Percentiles rank a stretch among this genome's conserved stretches.
Evolutionary conservation across 2,329 filamentous ascomycete genomes (phyloP).

Genomic region (Nemania serpens): DNA sequence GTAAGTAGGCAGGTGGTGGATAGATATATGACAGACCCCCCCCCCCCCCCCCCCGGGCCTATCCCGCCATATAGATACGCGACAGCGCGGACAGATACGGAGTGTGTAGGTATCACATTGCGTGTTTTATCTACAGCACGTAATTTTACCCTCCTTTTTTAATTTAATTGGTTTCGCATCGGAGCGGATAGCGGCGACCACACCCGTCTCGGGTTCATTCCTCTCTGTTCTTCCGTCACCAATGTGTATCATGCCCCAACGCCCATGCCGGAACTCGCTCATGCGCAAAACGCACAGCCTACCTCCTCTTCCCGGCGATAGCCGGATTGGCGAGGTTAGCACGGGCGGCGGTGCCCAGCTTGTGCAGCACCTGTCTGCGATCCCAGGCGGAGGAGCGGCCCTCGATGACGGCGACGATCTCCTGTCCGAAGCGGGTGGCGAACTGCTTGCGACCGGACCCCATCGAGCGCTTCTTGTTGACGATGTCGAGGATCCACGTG

Average conservation of each 20-base stretch:
- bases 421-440: constrained; percentile 78
- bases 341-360: constrained; percentile 76
- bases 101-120: too few relatives aligned
- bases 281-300: background rate
- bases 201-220: too few relatives aligned
- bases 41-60: too few relatives aligned
- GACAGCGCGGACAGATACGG: background rate
- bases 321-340: constrained; percentile 65
- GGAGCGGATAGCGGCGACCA: too few relatives aligned
- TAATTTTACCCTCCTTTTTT: too few relatives aligned
- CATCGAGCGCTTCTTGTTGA: constrained; percentile 74
- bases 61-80: constrained; percentile 14
- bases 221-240: too few relatives aligned
- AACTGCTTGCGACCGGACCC: constrained; percentile 75
- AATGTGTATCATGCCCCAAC: too few relatives aligned
- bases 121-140: too few relatives aligned
- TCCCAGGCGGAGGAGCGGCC: constrained; percentile 86
- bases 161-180: too few relatives aligned
- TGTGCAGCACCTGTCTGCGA: constrained; percentile 76
- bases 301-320: constrained; percentile 40
- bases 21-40: background rate
- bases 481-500: constrained; percentile 86
- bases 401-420: constrained; percentile 86
- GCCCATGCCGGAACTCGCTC: too few relatives aligned
- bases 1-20: background rate